These are phyloP conservation scores for Beauveria caledonica DNA, from an alignment of 2,329 filamentous ascomycete genomes.

Conservation along the genomic window DNA sequence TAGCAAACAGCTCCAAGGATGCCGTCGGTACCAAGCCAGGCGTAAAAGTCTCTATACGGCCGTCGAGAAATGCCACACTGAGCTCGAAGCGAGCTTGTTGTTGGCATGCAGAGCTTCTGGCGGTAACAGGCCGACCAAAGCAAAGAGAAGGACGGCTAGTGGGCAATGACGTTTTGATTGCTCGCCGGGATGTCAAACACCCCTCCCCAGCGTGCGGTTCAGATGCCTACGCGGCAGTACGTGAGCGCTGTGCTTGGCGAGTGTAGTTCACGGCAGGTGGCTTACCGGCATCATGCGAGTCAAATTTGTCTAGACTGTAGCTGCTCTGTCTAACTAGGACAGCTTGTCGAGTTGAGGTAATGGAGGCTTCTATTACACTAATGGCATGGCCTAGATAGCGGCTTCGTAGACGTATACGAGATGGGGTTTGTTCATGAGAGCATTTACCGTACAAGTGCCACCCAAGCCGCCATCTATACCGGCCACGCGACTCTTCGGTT, in stretches of 20 bases:
- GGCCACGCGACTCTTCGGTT: constrained; percentile 13
- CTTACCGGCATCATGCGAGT: constrained; percentile 8
- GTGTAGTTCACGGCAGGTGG: not conserved
- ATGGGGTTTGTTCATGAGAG: constrained; percentile 13
- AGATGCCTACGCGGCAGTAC: not conserved
- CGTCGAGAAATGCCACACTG: constrained; percentile 9
- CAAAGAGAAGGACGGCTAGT: constrained; percentile 16
- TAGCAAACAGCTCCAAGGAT: constrained; percentile 16
- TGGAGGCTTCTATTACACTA: constrained; percentile 13
- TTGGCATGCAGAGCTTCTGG: constrained; percentile 8
- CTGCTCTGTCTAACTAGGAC: constrained; percentile 14
- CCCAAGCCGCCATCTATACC: constrained; percentile 18
- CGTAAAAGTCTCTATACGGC: constrained; percentile 12
- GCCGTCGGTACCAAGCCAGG: constrained; percentile 18
- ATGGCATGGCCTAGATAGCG: constrained; percentile 13
- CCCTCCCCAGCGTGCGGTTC: not conserved
- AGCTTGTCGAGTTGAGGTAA: not conserved
- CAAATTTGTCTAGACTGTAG: no score
- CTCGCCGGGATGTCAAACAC: not conserved
- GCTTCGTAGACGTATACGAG: constrained; percentile 19
- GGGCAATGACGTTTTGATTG: constrained; percentile 12
- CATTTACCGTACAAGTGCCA: constrained; percentile 16
- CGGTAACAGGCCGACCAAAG: constrained; percentile 15
- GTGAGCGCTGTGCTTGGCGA: not conserved
- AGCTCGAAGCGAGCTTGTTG: constrained; percentile 12